Evolutionary conservation across 2,329 filamentous ascomycete genomes (phyloP).

Genomic region (Cladophialophora chaetospira): DNA sequence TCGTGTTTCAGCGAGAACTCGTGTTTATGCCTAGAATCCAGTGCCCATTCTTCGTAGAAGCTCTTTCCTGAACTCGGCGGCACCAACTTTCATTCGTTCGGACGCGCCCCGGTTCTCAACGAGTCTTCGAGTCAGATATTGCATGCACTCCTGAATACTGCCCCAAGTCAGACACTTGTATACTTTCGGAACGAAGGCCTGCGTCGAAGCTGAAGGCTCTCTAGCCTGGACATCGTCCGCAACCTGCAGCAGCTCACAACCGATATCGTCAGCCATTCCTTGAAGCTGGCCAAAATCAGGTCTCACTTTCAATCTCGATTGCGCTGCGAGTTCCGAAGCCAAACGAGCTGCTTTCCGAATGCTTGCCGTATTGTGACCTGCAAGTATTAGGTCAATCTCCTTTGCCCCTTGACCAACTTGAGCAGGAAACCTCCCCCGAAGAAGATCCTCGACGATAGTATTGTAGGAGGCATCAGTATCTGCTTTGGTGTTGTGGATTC

Average conservation of each 20-base stretch:
- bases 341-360: conserved; percentile 54
- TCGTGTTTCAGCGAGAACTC: too few relatives aligned
- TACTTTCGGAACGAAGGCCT: conserved; percentile 47
- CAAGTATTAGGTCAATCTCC: conserved; percentile 57
- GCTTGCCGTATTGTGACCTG: conserved; percentile 61
- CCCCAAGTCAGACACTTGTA: conserved; percentile 65
- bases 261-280: conserved; percentile 95
- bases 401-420: conserved; percentile 43
- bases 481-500: conserved; percentile 50
- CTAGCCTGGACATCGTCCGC: conserved; percentile 33
- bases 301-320: conserved; percentile 47
- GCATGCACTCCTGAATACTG: conserved; percentile 60
- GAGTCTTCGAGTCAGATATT: conserved; percentile 64
- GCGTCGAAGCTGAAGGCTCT: conserved; percentile 29
- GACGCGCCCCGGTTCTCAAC: conserved; percentile 75
- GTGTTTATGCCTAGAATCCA: neutral
- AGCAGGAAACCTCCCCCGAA: conserved; percentile 46
- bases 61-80: conserved; percentile 65
- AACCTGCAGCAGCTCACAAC: conserved; percentile 53
- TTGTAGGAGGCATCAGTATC: conserved; percentile 58
- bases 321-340: conserved; percentile 48
- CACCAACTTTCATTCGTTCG: conserved; percentile 61
- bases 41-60: conserved; percentile 37
- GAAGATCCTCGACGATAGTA: conserved; percentile 55
- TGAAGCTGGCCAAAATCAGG: conserved; percentile 77